Evolutionary conservation across 148 eudicot genomes (phyloP).

Genomic region (Nepenthes mirabilis): DNA sequence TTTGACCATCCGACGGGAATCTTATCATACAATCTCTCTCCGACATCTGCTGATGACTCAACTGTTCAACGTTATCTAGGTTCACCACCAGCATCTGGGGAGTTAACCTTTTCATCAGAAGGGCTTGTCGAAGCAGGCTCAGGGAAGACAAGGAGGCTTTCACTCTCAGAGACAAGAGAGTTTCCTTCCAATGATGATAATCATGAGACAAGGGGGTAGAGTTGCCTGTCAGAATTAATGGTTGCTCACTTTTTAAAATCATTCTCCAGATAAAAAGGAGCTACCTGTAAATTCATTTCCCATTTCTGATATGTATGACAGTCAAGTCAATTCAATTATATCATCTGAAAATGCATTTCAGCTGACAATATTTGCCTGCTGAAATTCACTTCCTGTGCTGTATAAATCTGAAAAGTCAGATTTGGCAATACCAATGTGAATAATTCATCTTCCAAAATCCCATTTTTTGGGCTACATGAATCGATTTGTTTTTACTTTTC

Average conservation of each 20-base stretch:
- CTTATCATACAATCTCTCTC: conserved; percentile 43
- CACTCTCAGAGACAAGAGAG: conserved; percentile 60
- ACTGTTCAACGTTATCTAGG: conserved; percentile 48
- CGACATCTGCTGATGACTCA: conserved; percentile 43
- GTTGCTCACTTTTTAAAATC: conserved; percentile 25
- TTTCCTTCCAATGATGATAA: conserved; percentile 45
- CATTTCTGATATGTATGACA: conserved; percentile 63
- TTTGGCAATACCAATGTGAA: conserved; percentile 37
- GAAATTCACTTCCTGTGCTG: conserved; percentile 27
- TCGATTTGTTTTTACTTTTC: too few species aligned
- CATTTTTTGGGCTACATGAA: not conserved
- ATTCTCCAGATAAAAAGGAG: conserved; percentile 26
- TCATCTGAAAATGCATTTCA: conserved; percentile 19
- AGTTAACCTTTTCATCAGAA: conserved; percentile 28
- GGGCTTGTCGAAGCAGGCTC: conserved; percentile 34
- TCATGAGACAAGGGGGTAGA: conserved; percentile 40
- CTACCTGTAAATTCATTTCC: conserved; percentile 57
- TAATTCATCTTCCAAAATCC: conserved; percentile 11
- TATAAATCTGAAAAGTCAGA: conserved; percentile 48
- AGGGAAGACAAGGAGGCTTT: conserved; percentile 39
- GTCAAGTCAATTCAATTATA: conserved; percentile 12
- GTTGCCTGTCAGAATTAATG: conserved; percentile 9
- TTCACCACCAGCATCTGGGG: conserved; percentile 46
- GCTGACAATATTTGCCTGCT: conserved; percentile 13
- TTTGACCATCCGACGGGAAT: conserved; percentile 84